Base-by-base conservation (phyloP, 2,329 filamentous ascomycete genomes). In the Colletotrichum falcatum region DNA sequence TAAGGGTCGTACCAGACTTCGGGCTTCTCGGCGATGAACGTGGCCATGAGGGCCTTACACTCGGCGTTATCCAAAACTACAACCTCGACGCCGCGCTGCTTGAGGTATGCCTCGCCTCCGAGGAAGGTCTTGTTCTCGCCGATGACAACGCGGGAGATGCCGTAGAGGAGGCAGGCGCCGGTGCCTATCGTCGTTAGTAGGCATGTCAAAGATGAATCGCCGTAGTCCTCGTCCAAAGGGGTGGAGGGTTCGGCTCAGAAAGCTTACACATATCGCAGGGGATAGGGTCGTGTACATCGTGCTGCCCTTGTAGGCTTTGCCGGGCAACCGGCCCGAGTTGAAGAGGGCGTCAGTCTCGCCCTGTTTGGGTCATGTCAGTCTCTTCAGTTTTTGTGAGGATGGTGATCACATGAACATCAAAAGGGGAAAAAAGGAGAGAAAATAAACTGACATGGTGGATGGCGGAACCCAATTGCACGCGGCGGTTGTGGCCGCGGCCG, bases 221-320 rank as follows among this genome's bases (percentile, higher is more conserved):
- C 30, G 58, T 12, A 11, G 11, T 28, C 23, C 11, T n/a, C 23
- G 26, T 16, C 26, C 30, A 12, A 37, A 53, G 37, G 39, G 23
- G 16, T 2, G 26, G 12, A 14, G 37, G 14, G 54, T n/a, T 33
- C 7, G 44, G 55, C n/a, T 44, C 12, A 16, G 30, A 23, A 16
- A 3, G 39, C 69, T 71, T 39, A 71, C 91, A 95, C 92, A 94
- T 94, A 77, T 93, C 91, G 79, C 92, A 95, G 0, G 92, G 3
- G 91, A 93, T 8, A 95, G 83, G 0, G 92, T 94, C 3, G 92
- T 95, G 81, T 93, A 95, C 91, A 95, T 94, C n/a, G 92, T 94
- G 44, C 90, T 88, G 49, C 70, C 74, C 74, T 86, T 86, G 79
- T 94, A 94, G 7, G 87, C 86, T 1, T 87, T 88, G 20, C 91